phyloP scores from a whole-genome alignment of 208 protist genomes.

The Tritrichomonas foetus region DNA sequence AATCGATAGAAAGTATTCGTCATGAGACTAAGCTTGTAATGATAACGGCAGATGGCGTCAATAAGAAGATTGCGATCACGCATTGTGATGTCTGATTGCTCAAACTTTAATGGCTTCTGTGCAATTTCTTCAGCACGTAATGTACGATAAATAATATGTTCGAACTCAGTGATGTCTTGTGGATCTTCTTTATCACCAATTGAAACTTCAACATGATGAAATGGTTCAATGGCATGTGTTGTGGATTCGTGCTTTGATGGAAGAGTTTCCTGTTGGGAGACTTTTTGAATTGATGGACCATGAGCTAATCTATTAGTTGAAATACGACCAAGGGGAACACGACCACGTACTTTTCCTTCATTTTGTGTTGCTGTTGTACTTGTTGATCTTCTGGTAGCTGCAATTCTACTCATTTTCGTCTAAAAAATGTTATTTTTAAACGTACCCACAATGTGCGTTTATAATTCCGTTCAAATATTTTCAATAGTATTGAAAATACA shows the following conservation, averaged over 20 bases:
- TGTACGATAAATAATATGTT: conserved; percentile 27
- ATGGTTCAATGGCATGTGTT: neutral
- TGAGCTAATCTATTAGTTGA: neutral
- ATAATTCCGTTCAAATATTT: neutral
- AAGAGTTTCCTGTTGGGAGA: neutral
- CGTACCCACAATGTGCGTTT: neutral
- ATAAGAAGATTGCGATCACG: conserved; percentile 4
- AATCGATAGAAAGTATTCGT: conserved; percentile 27
- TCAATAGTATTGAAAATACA: neutral
- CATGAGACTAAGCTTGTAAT: neutral
- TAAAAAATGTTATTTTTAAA: neutral
- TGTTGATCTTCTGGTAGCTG: neutral
- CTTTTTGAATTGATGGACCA: neutral
- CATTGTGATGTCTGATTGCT: neutral
- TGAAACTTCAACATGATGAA: neutral
- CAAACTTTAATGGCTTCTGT: neutral
- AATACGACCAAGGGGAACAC: neutral
- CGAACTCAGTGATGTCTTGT: neutral
- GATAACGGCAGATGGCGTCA: conserved; percentile 9
- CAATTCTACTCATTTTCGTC: neutral
- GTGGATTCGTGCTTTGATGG: neutral
- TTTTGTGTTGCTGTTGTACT: neutral
- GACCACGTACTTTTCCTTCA: neutral
- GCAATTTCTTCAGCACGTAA: neutral
- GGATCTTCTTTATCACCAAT: neutral